A percentile compares a stretch with the other conserved stretches of the same genome.
phyloP scores from a whole-genome alignment of 2,329 filamentous ascomycete genomes.

The Monilinia laxa region DNA sequence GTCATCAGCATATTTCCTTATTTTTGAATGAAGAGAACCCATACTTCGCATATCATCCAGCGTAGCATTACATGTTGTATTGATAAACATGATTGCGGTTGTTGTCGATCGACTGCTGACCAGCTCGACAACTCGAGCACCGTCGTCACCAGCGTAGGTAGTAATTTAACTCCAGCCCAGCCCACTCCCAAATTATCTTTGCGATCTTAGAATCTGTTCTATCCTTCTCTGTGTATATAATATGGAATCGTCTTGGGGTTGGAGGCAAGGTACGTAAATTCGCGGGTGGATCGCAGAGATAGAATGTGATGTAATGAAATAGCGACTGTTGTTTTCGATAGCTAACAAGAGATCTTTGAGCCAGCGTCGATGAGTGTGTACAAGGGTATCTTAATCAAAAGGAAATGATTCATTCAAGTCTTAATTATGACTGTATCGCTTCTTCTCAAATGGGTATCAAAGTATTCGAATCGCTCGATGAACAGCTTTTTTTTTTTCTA shows the following conservation, averaged over 20 bases:
- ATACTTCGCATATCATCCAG: slow-evolving; percentile 42
- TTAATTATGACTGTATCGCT: slow-evolving; percentile 11
- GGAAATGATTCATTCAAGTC: not conserved
- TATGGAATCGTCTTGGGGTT: not conserved
- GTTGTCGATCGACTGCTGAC: slow-evolving; percentile 16
- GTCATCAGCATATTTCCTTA: slow-evolving; percentile 28
- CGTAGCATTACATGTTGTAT: slow-evolving; percentile 40
- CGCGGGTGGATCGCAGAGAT: not conserved
- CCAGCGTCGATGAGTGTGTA: not conserved
- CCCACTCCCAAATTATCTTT: not conserved
- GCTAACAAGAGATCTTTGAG: not conserved
- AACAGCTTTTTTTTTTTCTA: not conserved
- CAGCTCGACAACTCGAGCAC: slow-evolving; percentile 19
- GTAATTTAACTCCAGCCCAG: not conserved
- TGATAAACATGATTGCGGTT: slow-evolving; percentile 18
- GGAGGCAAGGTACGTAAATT: not conserved
- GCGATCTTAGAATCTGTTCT: not conserved
- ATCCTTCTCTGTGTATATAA: not conserved
- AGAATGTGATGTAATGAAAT: slow-evolving; percentile 10
- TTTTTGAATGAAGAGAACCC: slow-evolving; percentile 22
- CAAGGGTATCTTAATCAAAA: slow-evolving; percentile 15
- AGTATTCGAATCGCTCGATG: slow-evolving; percentile 6
- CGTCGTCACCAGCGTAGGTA: slow-evolving; percentile 10
- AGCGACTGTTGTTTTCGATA: slow-evolving; percentile 1
- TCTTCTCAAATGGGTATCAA: slow-evolving; percentile 19